Percentiles rank a stretch among this genome's conserved stretches.
phyloP scores from a whole-genome alignment of 345 rosid species.

The Rhodamnia rubescens region DNA sequence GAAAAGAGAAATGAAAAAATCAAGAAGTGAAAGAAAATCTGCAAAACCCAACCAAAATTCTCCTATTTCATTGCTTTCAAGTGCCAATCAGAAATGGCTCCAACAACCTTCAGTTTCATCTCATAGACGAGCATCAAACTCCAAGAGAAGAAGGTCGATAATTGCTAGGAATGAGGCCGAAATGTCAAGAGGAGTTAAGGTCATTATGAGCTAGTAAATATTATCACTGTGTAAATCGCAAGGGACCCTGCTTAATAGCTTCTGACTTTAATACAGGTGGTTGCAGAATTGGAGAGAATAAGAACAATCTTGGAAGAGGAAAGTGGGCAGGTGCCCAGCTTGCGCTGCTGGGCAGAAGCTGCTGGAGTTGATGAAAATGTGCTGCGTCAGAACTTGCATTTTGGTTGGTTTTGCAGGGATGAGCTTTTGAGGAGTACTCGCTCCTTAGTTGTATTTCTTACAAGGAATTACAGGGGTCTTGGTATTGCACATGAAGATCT shows the following conservation, averaged over 20 bases:
- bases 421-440: slow-evolving; percentile 56
- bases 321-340: slow-evolving; percentile 41
- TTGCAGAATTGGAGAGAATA: slow-evolving; percentile 57
- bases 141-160: slow-evolving; percentile 35
- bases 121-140: slow-evolving; percentile 18
- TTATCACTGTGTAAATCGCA: neutral
- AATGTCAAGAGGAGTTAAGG: slow-evolving; percentile 68
- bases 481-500: slow-evolving; percentile 61
- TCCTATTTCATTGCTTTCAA: slow-evolving; percentile 6
- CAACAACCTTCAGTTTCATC: slow-evolving; percentile 11
- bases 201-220: slow-evolving; percentile 11
- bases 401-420: slow-evolving; percentile 77
- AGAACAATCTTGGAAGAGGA: slow-evolving; percentile 46
- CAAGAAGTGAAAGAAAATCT: slow-evolving; percentile 21
- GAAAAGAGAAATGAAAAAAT: slow-evolving; percentile 32
- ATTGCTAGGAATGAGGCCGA: slow-evolving; percentile 68
- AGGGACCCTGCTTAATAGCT: neutral
- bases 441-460: slow-evolving; percentile 54
- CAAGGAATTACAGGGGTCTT: slow-evolving; percentile 65
- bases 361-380: slow-evolving; percentile 52
- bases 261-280: slow-evolving; percentile 28
- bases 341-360: slow-evolving; percentile 82
- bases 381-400: slow-evolving; percentile 43
- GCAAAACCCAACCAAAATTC: neutral
- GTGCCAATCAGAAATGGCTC: slow-evolving; percentile 5